Evolutionary conservation across 805 yeast species (phyloP).

Genomic region (Candida boidinii): DNA sequence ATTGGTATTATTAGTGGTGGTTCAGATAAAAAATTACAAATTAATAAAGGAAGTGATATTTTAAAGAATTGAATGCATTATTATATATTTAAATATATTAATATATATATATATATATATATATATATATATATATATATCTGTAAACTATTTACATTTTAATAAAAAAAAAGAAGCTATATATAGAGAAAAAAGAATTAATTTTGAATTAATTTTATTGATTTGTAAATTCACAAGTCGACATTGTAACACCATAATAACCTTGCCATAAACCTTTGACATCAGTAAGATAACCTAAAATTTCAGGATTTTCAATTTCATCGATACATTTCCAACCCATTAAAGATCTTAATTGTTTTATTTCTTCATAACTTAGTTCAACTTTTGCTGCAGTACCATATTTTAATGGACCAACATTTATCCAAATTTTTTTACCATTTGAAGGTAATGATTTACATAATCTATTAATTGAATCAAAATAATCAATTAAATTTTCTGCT

Average conservation of each 20-base stretch:
- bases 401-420: slow-evolving; percentile 86
- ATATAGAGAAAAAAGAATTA: not conserved
- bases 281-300: slow-evolving; percentile 63
- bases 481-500: slow-evolving; percentile 76
- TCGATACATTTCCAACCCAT: slow-evolving; percentile 58
- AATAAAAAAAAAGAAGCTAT: not conserved
- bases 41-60: slow-evolving; percentile 33
- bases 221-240: slow-evolving; percentile 28
- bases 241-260: slow-evolving; percentile 57
- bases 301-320: slow-evolving; percentile 21
- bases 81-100: not conserved
- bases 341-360: slow-evolving; percentile 37
- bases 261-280: slow-evolving; percentile 67
- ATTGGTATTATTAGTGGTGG: slow-evolving; percentile 91
- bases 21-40: slow-evolving; percentile 85
- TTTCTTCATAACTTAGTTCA: slow-evolving; percentile 68
- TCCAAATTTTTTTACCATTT: slow-evolving; percentile 54
- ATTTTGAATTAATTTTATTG: slow-evolving; percentile 1
- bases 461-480: slow-evolving; percentile 54
- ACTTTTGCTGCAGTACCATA: slow-evolving; percentile 81
- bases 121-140: too few relatives aligned
- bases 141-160: too few relatives aligned
- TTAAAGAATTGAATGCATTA: not conserved
- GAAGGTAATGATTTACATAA: slow-evolving; percentile 24
- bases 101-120: not conserved